These are phyloP conservation scores for Phytophthora syringae DNA, from an alignment of 352 stramenopile species.

Conservation along the genomic window DNA sequence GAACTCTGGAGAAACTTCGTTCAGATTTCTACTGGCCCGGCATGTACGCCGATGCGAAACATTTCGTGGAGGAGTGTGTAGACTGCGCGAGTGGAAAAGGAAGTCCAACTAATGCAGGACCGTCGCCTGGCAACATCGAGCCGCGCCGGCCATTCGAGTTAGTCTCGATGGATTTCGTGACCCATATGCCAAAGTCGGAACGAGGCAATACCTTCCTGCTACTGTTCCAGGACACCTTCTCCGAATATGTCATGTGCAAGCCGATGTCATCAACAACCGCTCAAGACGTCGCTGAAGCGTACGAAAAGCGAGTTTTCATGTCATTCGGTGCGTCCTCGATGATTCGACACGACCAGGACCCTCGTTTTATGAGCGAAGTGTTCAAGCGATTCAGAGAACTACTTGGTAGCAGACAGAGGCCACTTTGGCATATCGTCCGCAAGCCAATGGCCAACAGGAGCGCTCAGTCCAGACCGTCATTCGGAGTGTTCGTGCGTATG, in stretches of 20 bases:
- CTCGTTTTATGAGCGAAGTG: neutral
- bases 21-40: neutral
- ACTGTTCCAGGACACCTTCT: neutral
- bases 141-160: neutral
- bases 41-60: neutral
- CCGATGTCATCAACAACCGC: neutral
- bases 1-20: too few species aligned
- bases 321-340: neutral
- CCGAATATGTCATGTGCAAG: neutral
- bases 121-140: neutral
- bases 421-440: conserved; percentile 14
- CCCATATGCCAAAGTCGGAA: neutral
- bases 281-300: neutral
- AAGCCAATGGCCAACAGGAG: conserved; percentile 12
- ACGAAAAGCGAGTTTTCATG: neutral
- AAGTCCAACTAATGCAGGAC: neutral
- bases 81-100: neutral
- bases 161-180: neutral
- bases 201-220: neutral
- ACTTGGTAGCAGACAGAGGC: conserved; percentile 3
- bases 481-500: conserved; percentile 5
- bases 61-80: neutral
- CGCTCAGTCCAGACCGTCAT: conserved; percentile 5
- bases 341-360: neutral
- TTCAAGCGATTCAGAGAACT: conserved; percentile 6